Percentiles rank a stretch among this genome's conserved stretches.
These are phyloP conservation scores for Yarrowia osloensis DNA, from an alignment of 805 yeast genomes.

Conservation along the genomic window DNA sequence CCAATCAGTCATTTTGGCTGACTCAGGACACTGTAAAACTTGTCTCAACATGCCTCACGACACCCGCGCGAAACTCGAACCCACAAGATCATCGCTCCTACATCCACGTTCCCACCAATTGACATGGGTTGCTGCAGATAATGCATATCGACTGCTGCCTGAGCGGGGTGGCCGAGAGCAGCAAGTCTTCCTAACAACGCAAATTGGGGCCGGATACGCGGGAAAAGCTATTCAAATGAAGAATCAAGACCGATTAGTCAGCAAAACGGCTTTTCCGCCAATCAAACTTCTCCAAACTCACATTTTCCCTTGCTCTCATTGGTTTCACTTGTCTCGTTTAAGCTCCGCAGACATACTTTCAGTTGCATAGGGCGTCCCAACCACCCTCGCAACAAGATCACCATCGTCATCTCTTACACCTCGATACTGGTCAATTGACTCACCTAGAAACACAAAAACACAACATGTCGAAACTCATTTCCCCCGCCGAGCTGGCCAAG, in stretches of 20 bases:
- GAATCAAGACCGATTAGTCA: not conserved
- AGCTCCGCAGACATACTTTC: not conserved
- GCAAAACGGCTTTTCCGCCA: not conserved
- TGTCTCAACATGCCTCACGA: no score
- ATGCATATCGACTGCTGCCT: slow-evolving; percentile 8
- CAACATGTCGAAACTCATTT: slow-evolving; percentile 17
- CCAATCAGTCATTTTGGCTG: no score
- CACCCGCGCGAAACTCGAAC: not conserved
- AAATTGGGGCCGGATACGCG: not conserved
- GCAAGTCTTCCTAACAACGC: not conserved
- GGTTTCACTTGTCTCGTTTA: not conserved
- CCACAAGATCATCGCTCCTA: not conserved
- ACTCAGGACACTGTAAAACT: not conserved
- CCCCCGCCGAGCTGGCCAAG: slow-evolving; percentile 27
- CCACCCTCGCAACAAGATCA: not conserved
- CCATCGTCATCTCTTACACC: not conserved
- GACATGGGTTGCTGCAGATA: slow-evolving; percentile 9
- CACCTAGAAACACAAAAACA: not conserved
- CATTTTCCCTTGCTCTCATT: slow-evolving; percentile 6
- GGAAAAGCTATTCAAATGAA: no score
- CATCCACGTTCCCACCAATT: not conserved
- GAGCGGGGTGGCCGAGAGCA: not conserved
- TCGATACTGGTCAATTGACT: not conserved
- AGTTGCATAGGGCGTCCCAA: not conserved
- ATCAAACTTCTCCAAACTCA: not conserved